These are phyloP conservation scores for Boletus vermiculosoides DNA, from an alignment of 768 basidiomycete genomes.

Conservation along the genomic window DNA sequence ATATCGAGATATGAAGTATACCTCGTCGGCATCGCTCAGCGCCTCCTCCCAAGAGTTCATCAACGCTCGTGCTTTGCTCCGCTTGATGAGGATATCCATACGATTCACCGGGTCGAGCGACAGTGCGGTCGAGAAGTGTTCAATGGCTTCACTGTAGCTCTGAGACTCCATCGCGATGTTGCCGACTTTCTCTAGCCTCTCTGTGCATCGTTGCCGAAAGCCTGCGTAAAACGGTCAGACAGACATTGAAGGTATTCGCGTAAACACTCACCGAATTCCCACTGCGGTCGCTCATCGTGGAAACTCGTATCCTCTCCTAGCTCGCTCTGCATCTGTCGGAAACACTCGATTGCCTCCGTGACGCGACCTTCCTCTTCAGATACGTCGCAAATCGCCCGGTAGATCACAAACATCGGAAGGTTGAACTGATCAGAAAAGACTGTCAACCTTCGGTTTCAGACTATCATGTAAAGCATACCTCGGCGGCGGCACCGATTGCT, in stretches of 20 bases:
- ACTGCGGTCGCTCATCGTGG: background rate
- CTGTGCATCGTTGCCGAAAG: background rate
- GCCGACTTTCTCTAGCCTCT: background rate
- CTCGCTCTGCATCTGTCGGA: background rate
- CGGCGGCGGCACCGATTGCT: background rate
- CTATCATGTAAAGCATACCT: background rate
- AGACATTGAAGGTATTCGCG: background rate
- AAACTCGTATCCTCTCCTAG: background rate
- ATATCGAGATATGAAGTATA: background rate
- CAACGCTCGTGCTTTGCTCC: background rate
- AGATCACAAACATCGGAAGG: background rate
- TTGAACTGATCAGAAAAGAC: background rate
- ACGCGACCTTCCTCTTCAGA: background rate
- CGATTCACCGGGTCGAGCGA: background rate
- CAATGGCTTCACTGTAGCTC: background rate
- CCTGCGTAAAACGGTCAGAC: background rate
- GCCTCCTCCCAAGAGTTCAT: background rate
- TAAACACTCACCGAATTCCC: background rate
- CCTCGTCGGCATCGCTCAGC: conserved; percentile 1
- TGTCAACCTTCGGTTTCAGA: too few species aligned
- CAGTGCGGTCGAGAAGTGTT: background rate
- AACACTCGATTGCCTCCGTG: background rate
- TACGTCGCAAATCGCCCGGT: background rate
- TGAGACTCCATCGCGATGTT: background rate
- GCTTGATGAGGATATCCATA: background rate